These are phyloP conservation scores for Oidium heveae DNA, from an alignment of 2,329 filamentous ascomycete species.

Conservation along the genomic window DNA sequence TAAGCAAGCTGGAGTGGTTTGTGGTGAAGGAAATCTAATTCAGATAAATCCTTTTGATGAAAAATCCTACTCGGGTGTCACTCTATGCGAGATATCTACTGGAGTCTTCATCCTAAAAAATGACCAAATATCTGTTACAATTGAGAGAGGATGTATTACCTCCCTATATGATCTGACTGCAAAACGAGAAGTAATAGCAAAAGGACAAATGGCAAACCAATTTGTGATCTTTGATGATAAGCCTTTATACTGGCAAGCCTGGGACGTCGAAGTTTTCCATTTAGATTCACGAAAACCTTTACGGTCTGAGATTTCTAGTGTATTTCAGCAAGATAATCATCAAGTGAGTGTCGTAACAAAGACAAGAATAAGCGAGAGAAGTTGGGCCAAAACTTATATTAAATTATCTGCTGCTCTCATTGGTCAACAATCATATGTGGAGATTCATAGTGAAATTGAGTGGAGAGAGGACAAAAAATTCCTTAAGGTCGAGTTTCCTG, in stretches of 20 bases:
- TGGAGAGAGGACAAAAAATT: slow-evolving; percentile 97
- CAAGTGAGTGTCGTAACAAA: slow-evolving; percentile 61
- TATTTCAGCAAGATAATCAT: slow-evolving; percentile 47
- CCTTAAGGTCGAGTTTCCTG: slow-evolving; percentile 94
- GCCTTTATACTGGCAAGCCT: slow-evolving; percentile 88
- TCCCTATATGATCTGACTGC: slow-evolving; percentile 56
- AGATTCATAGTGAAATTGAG: slow-evolving; percentile 68
- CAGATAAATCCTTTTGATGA: slow-evolving; percentile 24
- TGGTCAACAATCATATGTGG: slow-evolving; percentile 42
- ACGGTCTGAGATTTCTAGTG: slow-evolving; percentile 36
- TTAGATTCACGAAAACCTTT: slow-evolving; percentile 66
- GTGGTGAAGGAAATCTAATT: slow-evolving; percentile 28
- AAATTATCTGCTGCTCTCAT: slow-evolving; percentile 46
- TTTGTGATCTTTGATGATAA: slow-evolving; percentile 94
- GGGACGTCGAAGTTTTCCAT: slow-evolving; percentile 95
- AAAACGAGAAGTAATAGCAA: slow-evolving; percentile 52
- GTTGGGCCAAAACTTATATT: slow-evolving; percentile 68
- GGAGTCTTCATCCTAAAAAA: slow-evolving; percentile 62
- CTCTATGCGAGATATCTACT: slow-evolving; percentile 23
- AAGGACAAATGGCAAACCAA: slow-evolving; percentile 59
- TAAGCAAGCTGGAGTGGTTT: slow-evolving; percentile 26
- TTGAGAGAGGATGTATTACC: slow-evolving; percentile 53
- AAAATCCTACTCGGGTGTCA: slow-evolving; percentile 23
- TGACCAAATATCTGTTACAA: slow-evolving; percentile 43
- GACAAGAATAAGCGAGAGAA: slow-evolving; percentile 68